Percentiles rank a stretch among this genome's conserved stretches.
Evolutionary conservation across 2,329 filamentous ascomycete species (phyloP).

Genomic region (Phyllosticta capitalensis): DNA sequence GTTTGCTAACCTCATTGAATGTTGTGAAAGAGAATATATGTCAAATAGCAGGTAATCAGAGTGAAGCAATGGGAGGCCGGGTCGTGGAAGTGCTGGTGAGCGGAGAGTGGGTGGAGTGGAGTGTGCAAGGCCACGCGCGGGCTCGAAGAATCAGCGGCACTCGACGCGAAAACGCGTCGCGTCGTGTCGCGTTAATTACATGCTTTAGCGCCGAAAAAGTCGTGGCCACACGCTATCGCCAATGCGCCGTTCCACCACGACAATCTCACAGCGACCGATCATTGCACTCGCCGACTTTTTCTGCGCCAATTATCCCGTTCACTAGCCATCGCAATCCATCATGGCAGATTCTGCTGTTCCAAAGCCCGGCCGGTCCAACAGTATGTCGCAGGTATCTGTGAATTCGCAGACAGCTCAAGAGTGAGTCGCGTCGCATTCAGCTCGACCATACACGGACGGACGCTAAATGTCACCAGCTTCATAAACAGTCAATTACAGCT

Average conservation of each 20-base stretch:
- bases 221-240: neutral
- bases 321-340: neutral
- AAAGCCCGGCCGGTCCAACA: conserved; percentile 20
- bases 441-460: neutral
- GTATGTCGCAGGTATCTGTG: conserved; percentile 38
- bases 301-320: neutral
- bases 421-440: conserved; percentile 17
- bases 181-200: neutral
- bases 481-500: conserved; percentile 82
- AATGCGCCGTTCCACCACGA: neutral
- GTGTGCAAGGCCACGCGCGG: neutral
- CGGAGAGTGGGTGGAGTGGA: neutral
- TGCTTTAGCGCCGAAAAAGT: neutral
- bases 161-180: neutral
- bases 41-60: neutral
- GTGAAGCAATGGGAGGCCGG: neutral
- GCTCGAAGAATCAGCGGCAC: neutral
- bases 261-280: neutral
- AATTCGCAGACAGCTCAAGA: conserved; percentile 47
- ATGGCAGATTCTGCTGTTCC: conserved; percentile 3
- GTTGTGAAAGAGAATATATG: neutral
- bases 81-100: neutral
- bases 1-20: neutral
- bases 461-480: conserved; percentile 47
- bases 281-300: neutral